Base-by-base conservation (phyloP, 2,329 filamentous ascomycete genomes). In the Talaromyces sp. region DNA sequence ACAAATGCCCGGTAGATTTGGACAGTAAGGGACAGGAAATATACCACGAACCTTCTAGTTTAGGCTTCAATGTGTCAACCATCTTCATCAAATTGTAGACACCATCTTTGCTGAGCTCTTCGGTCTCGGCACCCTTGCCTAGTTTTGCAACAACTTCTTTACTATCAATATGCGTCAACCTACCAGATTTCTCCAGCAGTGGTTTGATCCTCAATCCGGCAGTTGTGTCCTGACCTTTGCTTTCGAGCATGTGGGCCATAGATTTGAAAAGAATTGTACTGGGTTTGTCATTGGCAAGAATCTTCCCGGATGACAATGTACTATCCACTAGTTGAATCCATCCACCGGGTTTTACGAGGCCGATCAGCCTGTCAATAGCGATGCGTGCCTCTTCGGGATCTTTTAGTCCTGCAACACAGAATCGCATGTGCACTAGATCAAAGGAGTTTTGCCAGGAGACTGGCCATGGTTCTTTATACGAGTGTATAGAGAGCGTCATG, bases 261-360 rank as follows among this genome's bases (percentile, higher is more conserved):
- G 61, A 54, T 41, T 62, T 62, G 35, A 62, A 62, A 25, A 62
- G 33, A 27, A 54, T 62, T 11, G 49, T 52, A 25, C 49, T 62
- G 7, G 61, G 61, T 25, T 56, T 62, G 61, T 62, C 61, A 11
- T 13, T 41, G 2, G 41, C 37, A 3, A 56, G n/a, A 45, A 62
- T 56, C 8, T 56, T 47, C 3, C 43, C 61, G 1, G 47, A 31
- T 35, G 35, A 25, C 22, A 62, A 56, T 2, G 61, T 62, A 15
- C 61, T 62, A 17, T 78, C 76, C 54, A 74, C 75, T 33, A 74
- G 69, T 68, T 79, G 76, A 5, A 78, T 70, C 71, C 73, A 78
- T 41, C 74, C 75, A 41, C 76, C 69, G 13, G 69, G 69, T 41
- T 67, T 64, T 2, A 70, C 52, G 4, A 64, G 62, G 25, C 27